Evolutionary conservation across 257 asterid species (phyloP).

Genomic region (Gardenia jasminoides): DNA sequence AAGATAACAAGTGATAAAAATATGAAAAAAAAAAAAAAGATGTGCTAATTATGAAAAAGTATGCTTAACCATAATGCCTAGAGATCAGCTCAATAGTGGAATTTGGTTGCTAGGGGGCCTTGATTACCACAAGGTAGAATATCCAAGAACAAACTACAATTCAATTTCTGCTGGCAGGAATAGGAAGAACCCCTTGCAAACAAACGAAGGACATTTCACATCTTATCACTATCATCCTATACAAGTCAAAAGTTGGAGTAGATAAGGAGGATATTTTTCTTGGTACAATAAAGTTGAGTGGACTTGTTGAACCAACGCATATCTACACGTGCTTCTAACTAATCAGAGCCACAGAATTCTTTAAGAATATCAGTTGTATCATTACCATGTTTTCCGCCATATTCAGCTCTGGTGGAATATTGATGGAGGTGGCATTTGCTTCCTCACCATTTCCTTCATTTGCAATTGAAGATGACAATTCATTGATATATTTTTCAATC

Average conservation of each 20-base stretch:
- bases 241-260: conserved; percentile 15
- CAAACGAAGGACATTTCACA: neutral
- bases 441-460: conserved; percentile 27
- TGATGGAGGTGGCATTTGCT: conserved; percentile 21
- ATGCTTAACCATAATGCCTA: no score
- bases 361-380: neutral
- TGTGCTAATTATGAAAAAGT: no score
- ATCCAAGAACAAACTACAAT: neutral
- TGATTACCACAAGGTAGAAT: neutral
- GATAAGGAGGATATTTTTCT: neutral
- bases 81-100: neutral
- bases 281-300: conserved; percentile 14
- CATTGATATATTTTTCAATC: conserved; percentile 39
- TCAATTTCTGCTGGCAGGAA: neutral
- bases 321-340: neutral
- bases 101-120: neutral
- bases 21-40: no score
- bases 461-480: conserved; percentile 34
- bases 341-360: conserved; percentile 13
- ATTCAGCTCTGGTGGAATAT: conserved; percentile 18
- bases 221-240: conserved; percentile 2
- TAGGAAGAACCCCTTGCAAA: no score
- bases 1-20: no score
- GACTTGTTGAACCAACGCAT: conserved; percentile 4
- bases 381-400: conserved; percentile 44